Percentiles rank a stretch among this genome's conserved stretches.
phyloP scores from a whole-genome alignment of 768 basidiomycete species.

The Calvatia gigantea region DNA sequence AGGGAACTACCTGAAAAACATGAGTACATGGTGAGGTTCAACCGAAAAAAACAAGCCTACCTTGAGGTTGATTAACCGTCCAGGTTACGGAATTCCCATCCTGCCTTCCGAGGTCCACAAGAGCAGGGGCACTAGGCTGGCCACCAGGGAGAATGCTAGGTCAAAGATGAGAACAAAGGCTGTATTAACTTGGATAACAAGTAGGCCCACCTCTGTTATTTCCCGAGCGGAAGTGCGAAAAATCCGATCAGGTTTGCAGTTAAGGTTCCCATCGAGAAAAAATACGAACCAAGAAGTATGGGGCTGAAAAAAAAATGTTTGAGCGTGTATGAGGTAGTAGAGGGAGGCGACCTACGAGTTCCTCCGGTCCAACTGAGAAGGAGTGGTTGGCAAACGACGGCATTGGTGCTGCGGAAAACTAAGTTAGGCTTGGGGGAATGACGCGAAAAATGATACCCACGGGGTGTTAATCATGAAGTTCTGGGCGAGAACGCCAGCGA shows the following conservation, averaged over 20 bases:
- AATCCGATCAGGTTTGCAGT: background rate
- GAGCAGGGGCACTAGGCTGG: slow-evolving; percentile 37
- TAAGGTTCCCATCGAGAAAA: background rate
- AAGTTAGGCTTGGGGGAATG: slow-evolving; percentile 11
- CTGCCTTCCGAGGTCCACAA: slow-evolving; percentile 44
- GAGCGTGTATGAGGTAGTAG: slow-evolving; percentile 7
- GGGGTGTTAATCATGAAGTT: slow-evolving; percentile 62
- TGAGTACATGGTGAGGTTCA: background rate
- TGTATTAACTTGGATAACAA: background rate
- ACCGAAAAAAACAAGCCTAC: background rate
- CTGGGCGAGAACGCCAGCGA: slow-evolving; percentile 42
- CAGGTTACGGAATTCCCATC: slow-evolving; percentile 46
- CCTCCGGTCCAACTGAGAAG: slow-evolving; percentile 56
- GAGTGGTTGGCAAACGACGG: slow-evolving; percentile 56
- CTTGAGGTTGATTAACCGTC: slow-evolving; percentile 36
- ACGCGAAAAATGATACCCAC: slow-evolving; percentile 36
- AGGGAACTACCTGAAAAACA: slow-evolving; percentile 41
- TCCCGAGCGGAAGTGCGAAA: background rate
- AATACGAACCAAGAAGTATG: slow-evolving; percentile 60
- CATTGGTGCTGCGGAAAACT: slow-evolving; percentile 33
- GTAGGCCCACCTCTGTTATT: slow-evolving; percentile 9
- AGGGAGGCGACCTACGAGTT: slow-evolving; percentile 34
- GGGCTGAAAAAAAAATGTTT: slow-evolving; percentile 35
- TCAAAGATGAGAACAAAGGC: background rate
- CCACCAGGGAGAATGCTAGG: slow-evolving; percentile 53